phyloP scores from a whole-genome alignment of 257 asterid genomes.

The Nyctanthes arbortristis region DNA sequence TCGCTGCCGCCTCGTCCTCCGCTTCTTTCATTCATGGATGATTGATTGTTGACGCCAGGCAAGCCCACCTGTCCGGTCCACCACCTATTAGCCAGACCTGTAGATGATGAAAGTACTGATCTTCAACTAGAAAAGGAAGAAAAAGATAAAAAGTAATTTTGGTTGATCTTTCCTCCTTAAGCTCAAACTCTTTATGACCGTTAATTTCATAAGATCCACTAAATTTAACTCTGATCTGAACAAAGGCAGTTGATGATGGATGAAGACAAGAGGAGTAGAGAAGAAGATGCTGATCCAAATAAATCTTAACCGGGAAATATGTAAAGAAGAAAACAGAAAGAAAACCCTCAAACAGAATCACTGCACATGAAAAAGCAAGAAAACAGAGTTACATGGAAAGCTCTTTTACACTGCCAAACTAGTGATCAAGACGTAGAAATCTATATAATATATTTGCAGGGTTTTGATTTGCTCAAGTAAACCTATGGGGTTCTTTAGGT shows the following conservation, averaged over 20 bases:
- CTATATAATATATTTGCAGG: not conserved
- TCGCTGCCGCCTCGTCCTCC: conserved; percentile 1
- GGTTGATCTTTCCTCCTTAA: too few relatives aligned
- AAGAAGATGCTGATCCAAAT: not conserved
- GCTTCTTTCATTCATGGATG: not conserved
- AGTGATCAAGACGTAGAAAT: not conserved
- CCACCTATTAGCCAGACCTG: not conserved
- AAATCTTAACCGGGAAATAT: not conserved
- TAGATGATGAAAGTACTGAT: not conserved
- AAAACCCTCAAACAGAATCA: not conserved
- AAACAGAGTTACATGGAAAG: not conserved
- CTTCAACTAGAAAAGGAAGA: too few relatives aligned
- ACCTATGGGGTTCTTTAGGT: not conserved
- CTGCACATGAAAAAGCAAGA: not conserved
- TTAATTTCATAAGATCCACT: too few relatives aligned
- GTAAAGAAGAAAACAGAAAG: not conserved
- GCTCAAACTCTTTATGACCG: too few relatives aligned
- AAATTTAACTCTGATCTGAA: too few relatives aligned
- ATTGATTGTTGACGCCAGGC: not conserved
- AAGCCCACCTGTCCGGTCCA: conserved; percentile 3
- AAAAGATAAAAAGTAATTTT: too few relatives aligned
- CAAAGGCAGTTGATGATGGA: too few relatives aligned
- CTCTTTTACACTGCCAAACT: not conserved
- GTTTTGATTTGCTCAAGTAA: not conserved
- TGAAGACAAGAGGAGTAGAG: too few relatives aligned